Base-by-base conservation (phyloP, 2,329 filamentous ascomycete genomes). In the Diaporthe aspalathi region DNA sequence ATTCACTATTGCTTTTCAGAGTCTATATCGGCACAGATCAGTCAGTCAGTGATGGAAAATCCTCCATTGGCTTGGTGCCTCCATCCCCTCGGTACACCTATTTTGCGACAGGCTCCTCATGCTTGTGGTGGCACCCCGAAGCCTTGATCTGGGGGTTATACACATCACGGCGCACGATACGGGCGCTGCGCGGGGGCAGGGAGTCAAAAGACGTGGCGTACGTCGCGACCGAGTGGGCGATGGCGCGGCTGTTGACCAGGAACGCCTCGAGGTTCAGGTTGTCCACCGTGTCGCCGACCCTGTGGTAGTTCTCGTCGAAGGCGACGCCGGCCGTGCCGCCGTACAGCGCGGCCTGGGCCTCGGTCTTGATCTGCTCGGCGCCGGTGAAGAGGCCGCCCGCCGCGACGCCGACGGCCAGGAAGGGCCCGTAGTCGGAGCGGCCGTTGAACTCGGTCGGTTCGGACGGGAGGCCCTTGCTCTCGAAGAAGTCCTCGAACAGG, bases 351-450 rank as follows among this genome's bases (percentile, higher is more conserved):
- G 83, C 87, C 77, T 93, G 87, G 50, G 86, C 85, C 38, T 83
- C 82, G 0, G 81, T 84, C 80, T 87, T 88, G 74, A 80, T 76
- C 76, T 85, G 87, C 79, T 89, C 89, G 16, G 78, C 78, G 68
- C 83, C 80, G 11, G 91, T 93, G 76, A 91, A 91, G 71, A 93
- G 84, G 16, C 92, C 92, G 32, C 91, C 91, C 0, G 88, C 87
- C 2, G 92, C 89, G 71, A 93, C 91, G 12, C 89, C 89, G 74
- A 87, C 87, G 76, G 88, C 85, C 73, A 92, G 88, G 82, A 93
- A 93, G 3, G 87, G 89, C 49, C 87, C 89, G 76, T 93, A 93
- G 78, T 93, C 91, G 24, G 65, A 68, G 24, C 65, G 65, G 38
- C 52, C 52, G 77, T 88, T 87, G 76, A 93, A 93, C 56, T 87